A percentile compares a stretch with the other conserved stretches of the same genome.
These are phyloP conservation scores for Podospora pseudoanserina DNA, from an alignment of 495 filamentous ascomycete genomes.

Conservation along the genomic window DNA sequence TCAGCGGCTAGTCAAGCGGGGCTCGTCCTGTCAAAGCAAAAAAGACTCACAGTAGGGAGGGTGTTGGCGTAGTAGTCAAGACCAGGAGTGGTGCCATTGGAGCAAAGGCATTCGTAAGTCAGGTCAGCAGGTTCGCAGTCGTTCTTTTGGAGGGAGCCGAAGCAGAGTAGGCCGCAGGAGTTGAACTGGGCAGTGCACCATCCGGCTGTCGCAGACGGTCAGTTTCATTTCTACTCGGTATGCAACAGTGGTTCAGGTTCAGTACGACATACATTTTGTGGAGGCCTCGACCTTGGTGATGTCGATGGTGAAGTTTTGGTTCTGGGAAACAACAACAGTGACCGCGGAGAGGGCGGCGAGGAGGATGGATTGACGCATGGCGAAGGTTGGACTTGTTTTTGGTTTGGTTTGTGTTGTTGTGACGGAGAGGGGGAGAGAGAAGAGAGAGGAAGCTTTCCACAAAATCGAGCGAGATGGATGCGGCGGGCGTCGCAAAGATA, in stretches of 20 bases:
- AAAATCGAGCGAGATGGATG: background rate
- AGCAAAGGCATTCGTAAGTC: conserved; percentile 33
- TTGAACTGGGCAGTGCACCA: conserved; percentile 39
- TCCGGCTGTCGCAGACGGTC: conserved; percentile 15
- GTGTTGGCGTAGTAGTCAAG: conserved; percentile 39
- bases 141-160: conserved; percentile 18
- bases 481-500: conserved; percentile 5
- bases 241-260: background rate
- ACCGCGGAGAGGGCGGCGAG: conserved; percentile 34
- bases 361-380: conserved; percentile 31
- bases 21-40: background rate
- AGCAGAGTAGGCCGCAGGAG: conserved; percentile 36
- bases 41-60: conserved; percentile 32
- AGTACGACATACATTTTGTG: conserved; percentile 23
- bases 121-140: conserved; percentile 30
- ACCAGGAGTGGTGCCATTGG: conserved; percentile 33
- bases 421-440: background rate
- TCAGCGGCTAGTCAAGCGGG: background rate
- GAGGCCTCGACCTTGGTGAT: conserved; percentile 16
- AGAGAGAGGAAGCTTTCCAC: background rate
- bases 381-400: conserved; percentile 11
- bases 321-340: conserved; percentile 28
- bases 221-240: background rate
- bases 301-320: conserved; percentile 35
- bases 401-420: background rate